Evolutionary conservation across 305 asterid genomes (phyloP).

Genomic region (Fraxinus baroniana): DNA sequence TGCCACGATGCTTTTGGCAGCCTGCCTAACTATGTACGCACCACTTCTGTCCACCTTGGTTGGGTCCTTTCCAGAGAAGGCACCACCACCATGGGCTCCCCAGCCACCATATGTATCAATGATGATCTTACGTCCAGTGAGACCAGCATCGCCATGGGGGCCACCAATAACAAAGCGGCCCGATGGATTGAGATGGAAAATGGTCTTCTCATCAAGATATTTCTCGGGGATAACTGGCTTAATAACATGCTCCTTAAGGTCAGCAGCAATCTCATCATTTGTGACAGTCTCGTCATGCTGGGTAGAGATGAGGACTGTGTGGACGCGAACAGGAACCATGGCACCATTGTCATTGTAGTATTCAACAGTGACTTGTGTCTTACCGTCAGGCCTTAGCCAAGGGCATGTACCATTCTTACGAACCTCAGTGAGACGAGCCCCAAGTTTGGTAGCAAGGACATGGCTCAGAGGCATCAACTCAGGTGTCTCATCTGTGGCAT

Average conservation of each 20-base stretch:
- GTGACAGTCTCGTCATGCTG: conserved; percentile 41
- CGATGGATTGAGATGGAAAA: conserved; percentile 34
- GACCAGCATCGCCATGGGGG: conserved; percentile 38
- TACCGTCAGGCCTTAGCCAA: conserved; percentile 41
- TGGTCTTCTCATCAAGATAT: conserved; percentile 37
- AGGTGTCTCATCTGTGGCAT: conserved; percentile 42
- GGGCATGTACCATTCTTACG: conserved; percentile 35
- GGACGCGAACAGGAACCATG: conserved; percentile 36
- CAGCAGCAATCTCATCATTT: conserved; percentile 37
- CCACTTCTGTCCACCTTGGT: conserved; percentile 39
- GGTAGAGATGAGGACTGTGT: conserved; percentile 34
- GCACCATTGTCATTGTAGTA: conserved; percentile 36
- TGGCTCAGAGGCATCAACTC: conserved; percentile 40
- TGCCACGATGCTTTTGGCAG: conserved; percentile 36
- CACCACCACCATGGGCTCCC: conserved; percentile 36
- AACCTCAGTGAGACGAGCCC: conserved; percentile 39
- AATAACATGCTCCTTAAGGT: conserved; percentile 38
- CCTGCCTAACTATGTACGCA: conserved; percentile 32
- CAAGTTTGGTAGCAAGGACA: conserved; percentile 38
- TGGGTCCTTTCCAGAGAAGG: conserved; percentile 39
- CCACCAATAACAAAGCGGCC: conserved; percentile 38
- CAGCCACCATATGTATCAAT: conserved; percentile 34
- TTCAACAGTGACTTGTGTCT: conserved; percentile 38
- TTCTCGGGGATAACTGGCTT: conserved; percentile 34
- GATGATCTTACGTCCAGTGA: conserved; percentile 40